These are phyloP conservation scores for Plectosphaerella cucumerina DNA, from an alignment of 2,329 filamentous ascomycete species.

Conservation along the genomic window DNA sequence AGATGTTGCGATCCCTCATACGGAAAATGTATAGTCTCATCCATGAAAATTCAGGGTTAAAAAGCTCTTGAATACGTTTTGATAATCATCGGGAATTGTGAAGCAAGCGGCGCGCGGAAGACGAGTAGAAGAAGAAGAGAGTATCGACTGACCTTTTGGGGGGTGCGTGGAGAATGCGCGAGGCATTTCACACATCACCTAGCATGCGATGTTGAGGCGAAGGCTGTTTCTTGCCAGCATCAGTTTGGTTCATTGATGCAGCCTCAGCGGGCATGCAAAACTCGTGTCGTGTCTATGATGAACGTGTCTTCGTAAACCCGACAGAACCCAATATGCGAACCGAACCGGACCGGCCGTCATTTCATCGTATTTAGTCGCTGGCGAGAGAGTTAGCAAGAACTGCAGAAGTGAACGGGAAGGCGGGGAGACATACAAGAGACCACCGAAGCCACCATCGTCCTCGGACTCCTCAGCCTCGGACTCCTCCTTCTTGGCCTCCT, in stretches of 20 bases:
- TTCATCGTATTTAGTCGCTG: constrained; percentile 48
- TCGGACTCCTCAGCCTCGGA: constrained; percentile 67
- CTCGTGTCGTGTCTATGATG: not conserved
- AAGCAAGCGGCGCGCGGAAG: constrained; percentile 1
- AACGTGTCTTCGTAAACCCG: constrained; percentile 37
- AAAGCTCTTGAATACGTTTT: constrained; percentile 57
- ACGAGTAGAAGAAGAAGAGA: constrained; percentile 9
- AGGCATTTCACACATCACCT: constrained; percentile 11
- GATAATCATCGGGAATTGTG: constrained; percentile 50
- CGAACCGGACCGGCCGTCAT: constrained; percentile 32
- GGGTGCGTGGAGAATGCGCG: constrained; percentile 1
- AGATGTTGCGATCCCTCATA: constrained; percentile 47
- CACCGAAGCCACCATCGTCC: constrained; percentile 69
- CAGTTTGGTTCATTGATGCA: not conserved
- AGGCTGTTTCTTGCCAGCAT: not conserved
- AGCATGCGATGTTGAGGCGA: too few species aligned
- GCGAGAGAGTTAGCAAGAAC: constrained; percentile 32
- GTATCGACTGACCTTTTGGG: constrained; percentile 39
- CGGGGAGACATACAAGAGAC: constrained; percentile 61
- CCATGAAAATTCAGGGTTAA: constrained; percentile 61
- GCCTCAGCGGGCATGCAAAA: not conserved
- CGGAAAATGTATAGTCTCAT: constrained; percentile 52
- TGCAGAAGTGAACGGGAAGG: not conserved
- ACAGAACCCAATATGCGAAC: constrained; percentile 36
- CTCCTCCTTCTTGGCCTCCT: constrained; percentile 60